These are phyloP conservation scores for Magnusiomyces suaveolens DNA, from an alignment of 1,139 yeast species.

Conservation along the genomic window DNA sequence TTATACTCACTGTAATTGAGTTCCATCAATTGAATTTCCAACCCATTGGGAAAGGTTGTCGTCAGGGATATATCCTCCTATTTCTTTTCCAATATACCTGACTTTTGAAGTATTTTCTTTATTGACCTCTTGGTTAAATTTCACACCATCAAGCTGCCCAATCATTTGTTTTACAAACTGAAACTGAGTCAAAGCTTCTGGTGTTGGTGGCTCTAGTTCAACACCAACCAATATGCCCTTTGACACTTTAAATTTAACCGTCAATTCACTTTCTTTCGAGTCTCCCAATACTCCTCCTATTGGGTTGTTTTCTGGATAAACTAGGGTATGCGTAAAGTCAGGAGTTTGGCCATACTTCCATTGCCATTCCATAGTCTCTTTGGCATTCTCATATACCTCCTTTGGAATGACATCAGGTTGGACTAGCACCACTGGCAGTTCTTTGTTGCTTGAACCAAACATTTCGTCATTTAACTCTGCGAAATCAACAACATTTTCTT, in stretches of 20 bases:
- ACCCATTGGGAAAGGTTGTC: slow-evolving; percentile 4
- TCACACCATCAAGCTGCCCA: background rate
- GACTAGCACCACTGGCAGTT: slow-evolving; percentile 14
- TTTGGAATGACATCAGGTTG: slow-evolving; percentile 35
- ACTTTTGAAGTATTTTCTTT: background rate
- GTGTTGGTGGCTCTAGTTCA: background rate
- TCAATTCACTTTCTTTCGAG: background rate
- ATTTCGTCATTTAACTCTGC: background rate
- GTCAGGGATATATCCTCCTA: slow-evolving; percentile 3
- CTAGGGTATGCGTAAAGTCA: slow-evolving; percentile 42
- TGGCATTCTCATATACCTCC: slow-evolving; percentile 39
- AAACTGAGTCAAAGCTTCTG: background rate
- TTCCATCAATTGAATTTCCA: slow-evolving; percentile 1
- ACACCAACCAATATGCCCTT: slow-evolving; percentile 7
- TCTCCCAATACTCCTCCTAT: background rate
- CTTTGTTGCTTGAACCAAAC: background rate
- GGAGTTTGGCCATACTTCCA: slow-evolving; percentile 75
- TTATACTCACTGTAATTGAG: background rate
- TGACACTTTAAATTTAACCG: slow-evolving; percentile 9
- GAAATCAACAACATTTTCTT: background rate
- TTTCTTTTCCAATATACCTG: slow-evolving; percentile 3
- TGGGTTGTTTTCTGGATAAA: slow-evolving; percentile 17
- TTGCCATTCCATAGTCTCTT: slow-evolving; percentile 47
- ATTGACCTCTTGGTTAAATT: background rate
- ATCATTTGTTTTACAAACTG: slow-evolving; percentile 3